phyloP scores from a whole-genome alignment of 2,329 filamentous ascomycete genomes.

The Cladosporium sp. region DNA sequence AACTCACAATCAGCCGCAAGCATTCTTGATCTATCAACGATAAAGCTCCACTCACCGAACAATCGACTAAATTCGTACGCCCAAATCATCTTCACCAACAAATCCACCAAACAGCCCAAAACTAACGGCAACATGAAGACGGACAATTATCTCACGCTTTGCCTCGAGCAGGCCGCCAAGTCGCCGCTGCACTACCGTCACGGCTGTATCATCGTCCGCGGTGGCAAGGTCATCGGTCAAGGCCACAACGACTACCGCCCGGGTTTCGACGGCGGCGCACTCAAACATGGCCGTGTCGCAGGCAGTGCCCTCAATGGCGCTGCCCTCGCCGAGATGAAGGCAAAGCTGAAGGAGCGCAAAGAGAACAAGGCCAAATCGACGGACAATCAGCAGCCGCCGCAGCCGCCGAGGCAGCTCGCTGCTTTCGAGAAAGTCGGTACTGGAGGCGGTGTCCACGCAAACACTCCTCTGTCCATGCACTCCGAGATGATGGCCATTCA shows the following conservation, averaged over 20 bases:
- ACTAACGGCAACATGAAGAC: constrained; percentile 42
- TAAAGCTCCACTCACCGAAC: background rate
- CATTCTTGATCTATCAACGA: background rate
- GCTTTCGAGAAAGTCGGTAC: constrained; percentile 40
- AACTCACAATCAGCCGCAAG: background rate
- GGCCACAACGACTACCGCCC: constrained; percentile 54
- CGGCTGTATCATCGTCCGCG: constrained; percentile 53
- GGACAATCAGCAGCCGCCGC: constrained; percentile 30
- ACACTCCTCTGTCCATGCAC: constrained; percentile 53
- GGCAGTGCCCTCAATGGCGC: constrained; percentile 37
- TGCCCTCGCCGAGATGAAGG: constrained; percentile 43
- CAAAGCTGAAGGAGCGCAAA: constrained; percentile 37
- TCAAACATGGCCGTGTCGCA: constrained; percentile 49
- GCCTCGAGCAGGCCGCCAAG: constrained; percentile 53
- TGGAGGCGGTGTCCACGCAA: constrained; percentile 40
- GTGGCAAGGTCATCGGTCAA: constrained; percentile 55
- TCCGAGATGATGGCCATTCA: constrained; percentile 59
- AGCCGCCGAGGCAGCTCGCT: constrained; percentile 37
- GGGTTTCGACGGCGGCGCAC: constrained; percentile 51
- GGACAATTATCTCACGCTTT: constrained; percentile 52
- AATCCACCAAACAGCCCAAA: background rate
- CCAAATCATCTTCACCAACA: background rate
- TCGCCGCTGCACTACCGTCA: constrained; percentile 54
- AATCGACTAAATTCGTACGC: background rate
- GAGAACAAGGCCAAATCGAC: constrained; percentile 36